These are phyloP conservation scores for Nidularia pulvinata DNA, from an alignment of 768 basidiomycete genomes.

Conservation along the genomic window DNA sequence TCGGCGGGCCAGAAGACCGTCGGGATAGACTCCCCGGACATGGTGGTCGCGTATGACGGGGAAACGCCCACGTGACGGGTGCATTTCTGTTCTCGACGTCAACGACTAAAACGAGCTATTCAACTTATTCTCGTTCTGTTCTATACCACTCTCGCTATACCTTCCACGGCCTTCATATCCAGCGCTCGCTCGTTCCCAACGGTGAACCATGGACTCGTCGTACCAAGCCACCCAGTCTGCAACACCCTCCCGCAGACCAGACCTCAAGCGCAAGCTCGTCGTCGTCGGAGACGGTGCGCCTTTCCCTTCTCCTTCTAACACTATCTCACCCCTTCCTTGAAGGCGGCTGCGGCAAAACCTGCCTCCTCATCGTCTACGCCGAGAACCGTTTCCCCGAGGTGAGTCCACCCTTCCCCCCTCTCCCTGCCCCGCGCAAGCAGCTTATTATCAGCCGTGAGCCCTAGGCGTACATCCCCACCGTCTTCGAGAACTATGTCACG, in stretches of 20 bases:
- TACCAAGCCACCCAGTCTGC: constrained; percentile 15
- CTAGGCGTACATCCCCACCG: constrained; percentile 91
- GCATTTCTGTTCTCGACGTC: too few species aligned
- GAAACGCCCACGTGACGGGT: constrained; percentile 20
- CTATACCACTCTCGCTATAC: background rate
- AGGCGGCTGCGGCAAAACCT: constrained; percentile 93
- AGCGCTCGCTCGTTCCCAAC: background rate
- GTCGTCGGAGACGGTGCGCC: constrained; percentile 84
- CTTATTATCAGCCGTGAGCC: background rate
- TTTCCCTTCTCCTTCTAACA: background rate
- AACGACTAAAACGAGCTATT: background rate
- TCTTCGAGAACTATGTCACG: constrained; percentile 94
- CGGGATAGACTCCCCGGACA: constrained; percentile 13
- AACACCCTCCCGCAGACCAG: constrained; percentile 54
- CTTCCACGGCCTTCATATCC: background rate
- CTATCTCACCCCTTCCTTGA: constrained; percentile 4
- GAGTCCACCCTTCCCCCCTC: constrained; percentile 6
- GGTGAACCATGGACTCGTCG: background rate
- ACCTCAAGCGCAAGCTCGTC: constrained; percentile 85
- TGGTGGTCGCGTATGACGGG: constrained; percentile 2
- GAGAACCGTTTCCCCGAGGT: constrained; percentile 98
- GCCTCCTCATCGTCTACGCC: constrained; percentile 94
- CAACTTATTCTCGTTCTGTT: background rate
- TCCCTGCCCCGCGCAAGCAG: background rate
- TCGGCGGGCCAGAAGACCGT: constrained; percentile 64